Evolutionary conservation across 192 early-diverging fungal species (phyloP).

Genomic region (Phlyctochytrium arcticum): DNA sequence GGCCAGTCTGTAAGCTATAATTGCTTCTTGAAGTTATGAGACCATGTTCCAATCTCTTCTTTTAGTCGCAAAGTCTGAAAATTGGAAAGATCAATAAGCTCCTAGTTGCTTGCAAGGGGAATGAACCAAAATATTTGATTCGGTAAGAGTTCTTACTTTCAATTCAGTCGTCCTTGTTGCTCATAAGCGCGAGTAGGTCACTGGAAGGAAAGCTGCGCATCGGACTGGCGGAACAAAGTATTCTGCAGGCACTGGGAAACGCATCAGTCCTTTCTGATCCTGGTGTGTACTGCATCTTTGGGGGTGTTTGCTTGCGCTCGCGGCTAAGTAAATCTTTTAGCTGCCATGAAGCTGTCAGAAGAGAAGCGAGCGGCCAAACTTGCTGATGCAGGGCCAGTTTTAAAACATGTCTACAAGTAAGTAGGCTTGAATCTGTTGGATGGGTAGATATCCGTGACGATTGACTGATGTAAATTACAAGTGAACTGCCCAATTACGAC

Average conservation of each 20-base stretch:
- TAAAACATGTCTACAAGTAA: slow-evolving; percentile 70
- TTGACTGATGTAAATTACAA: slow-evolving; percentile 35
- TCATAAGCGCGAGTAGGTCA: slow-evolving; percentile 45
- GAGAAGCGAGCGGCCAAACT: slow-evolving; percentile 47
- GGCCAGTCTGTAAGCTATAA: slow-evolving; percentile 58
- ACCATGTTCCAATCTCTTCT: neutral
- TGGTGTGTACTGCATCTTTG: slow-evolving; percentile 28
- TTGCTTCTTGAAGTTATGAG: neutral
- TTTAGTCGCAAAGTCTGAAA: slow-evolving; percentile 74
- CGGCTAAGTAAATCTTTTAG: neutral
- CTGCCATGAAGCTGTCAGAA: slow-evolving; percentile 29
- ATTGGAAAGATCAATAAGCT: slow-evolving; percentile 70
- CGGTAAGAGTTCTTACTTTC: slow-evolving; percentile 37
- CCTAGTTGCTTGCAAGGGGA: slow-evolving; percentile 67
- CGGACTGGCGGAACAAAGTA: slow-evolving; percentile 90
- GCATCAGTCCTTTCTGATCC: slow-evolving; percentile 64
- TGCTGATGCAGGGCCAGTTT: slow-evolving; percentile 41
- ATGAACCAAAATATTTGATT: slow-evolving; percentile 86
- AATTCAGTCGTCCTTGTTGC: neutral
- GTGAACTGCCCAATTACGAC: slow-evolving; percentile 91
- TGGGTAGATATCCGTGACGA: neutral
- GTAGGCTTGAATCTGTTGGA: neutral
- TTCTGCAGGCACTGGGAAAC: slow-evolving; percentile 84
- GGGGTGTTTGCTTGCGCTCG: neutral
- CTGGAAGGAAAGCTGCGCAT: slow-evolving; percentile 94